Evolutionary conservation across 108 stramenopile genomes (phyloP).

Genomic region (Discostella pseudostelligera): DNA sequence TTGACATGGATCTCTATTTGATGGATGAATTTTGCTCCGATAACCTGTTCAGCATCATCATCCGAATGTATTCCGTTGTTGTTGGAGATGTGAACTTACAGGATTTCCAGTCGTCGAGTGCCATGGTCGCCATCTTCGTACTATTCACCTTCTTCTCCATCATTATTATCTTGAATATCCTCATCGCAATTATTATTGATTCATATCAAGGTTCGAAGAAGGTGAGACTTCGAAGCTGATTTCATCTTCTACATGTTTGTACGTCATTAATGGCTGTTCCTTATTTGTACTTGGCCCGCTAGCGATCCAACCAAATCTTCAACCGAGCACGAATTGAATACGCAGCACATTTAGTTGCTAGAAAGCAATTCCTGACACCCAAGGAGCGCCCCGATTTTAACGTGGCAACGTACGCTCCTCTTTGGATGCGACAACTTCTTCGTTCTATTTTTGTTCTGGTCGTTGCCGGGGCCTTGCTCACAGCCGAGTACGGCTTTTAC

Average conservation of each 20-base stretch:
- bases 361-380: slow-evolving; percentile 43
- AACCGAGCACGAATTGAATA: slow-evolving; percentile 43
- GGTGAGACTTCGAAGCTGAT: neutral
- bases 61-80: slow-evolving; percentile 38
- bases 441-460: slow-evolving; percentile 2
- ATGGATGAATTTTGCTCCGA: slow-evolving; percentile 30
- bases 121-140: slow-evolving; percentile 33
- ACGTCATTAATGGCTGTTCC: neutral
- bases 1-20: slow-evolving; percentile 5
- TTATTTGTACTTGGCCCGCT: neutral
- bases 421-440: slow-evolving; percentile 9
- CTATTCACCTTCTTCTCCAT: slow-evolving; percentile 49
- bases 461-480: slow-evolving; percentile 18
- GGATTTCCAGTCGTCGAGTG: slow-evolving; percentile 27
- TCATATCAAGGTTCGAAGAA: slow-evolving; percentile 38
- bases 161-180: slow-evolving; percentile 43
- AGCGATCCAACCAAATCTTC: slow-evolving; percentile 25
- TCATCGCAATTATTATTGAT: slow-evolving; percentile 47
- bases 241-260: neutral
- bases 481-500: slow-evolving; percentile 28
- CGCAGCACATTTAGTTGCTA: slow-evolving; percentile 37
- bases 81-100: slow-evolving; percentile 38
- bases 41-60: slow-evolving; percentile 15
- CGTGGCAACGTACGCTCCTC: slow-evolving; percentile 35
- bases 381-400: slow-evolving; percentile 35